Evolutionary conservation across 768 basidiomycete genomes (phyloP).

Genomic region (Saitozyma sp.): DNA sequence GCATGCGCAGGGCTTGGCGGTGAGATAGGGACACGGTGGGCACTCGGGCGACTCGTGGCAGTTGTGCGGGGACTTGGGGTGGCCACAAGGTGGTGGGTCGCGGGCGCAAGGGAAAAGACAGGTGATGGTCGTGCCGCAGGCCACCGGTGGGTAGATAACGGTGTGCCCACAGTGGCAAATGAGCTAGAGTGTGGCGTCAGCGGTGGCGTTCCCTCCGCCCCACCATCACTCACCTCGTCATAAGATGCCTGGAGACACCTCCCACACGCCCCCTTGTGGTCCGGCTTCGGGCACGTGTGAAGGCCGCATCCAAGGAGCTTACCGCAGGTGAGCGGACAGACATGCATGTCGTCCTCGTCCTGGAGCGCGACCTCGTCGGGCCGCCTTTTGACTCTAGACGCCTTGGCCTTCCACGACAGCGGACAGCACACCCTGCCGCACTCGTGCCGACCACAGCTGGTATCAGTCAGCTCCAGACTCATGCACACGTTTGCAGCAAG

Average conservation of each 20-base stretch:
- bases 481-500: neutral
- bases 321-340: slow-evolving; percentile 78
- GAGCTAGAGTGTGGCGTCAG: slow-evolving; percentile 55
- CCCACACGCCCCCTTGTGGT: slow-evolving; percentile 80
- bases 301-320: slow-evolving; percentile 69
- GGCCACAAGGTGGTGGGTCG: slow-evolving; percentile 74
- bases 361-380: slow-evolving; percentile 56
- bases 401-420: slow-evolving; percentile 67
- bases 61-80: slow-evolving; percentile 70
- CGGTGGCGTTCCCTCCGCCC: neutral
- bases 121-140: slow-evolving; percentile 56
- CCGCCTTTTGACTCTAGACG: slow-evolving; percentile 53
- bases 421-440: slow-evolving; percentile 88
- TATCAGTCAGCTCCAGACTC: neutral
- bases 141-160: slow-evolving; percentile 71
- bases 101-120: slow-evolving; percentile 79
- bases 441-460: slow-evolving; percentile 75
- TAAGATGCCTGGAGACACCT: slow-evolving; percentile 85
- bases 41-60: slow-evolving; percentile 80
- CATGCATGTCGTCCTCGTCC: slow-evolving; percentile 60
- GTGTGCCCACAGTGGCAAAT: slow-evolving; percentile 84
- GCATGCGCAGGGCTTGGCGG: slow-evolving; percentile 79
- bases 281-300: slow-evolving; percentile 73
- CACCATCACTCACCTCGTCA: slow-evolving; percentile 67
- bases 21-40: slow-evolving; percentile 83